Percentiles rank a stretch among this genome's conserved stretches.
Conservation (phyloP, 2,329 filamentous ascomycete species). For the Conoideocrella luteorostrata region DNA sequence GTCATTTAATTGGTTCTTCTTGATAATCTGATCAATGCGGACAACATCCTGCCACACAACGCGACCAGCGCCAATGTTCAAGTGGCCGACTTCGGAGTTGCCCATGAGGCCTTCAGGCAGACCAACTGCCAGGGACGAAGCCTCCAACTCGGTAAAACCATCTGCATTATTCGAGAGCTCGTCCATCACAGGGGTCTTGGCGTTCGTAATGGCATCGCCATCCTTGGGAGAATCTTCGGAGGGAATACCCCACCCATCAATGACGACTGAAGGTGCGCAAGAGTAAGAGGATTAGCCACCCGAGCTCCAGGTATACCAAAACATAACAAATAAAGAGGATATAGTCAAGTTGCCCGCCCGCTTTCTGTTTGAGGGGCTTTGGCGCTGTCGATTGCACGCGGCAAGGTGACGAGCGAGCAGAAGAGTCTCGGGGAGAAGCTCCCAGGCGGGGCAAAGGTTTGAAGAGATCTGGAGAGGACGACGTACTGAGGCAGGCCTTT, state of each 20-base stretch:
- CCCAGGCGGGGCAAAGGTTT: constrained; percentile 16
- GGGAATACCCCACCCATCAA: constrained; percentile 96
- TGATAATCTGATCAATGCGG: constrained; percentile 88
- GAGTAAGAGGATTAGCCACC: constrained; percentile 53
- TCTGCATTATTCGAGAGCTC: constrained; percentile 74
- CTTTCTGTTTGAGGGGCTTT: not conserved
- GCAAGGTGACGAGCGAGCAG: constrained; percentile 12
- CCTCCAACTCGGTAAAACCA: constrained; percentile 88
- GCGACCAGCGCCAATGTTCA: constrained; percentile 96
- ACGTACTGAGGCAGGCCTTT: constrained; percentile 58
- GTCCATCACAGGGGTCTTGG: constrained; percentile 93
- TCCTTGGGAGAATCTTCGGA: constrained; percentile 72
- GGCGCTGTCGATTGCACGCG: constrained; percentile 11
- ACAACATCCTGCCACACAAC: constrained; percentile 99
- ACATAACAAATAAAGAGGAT: constrained; percentile 44
- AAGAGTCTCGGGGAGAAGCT: constrained; percentile 7
- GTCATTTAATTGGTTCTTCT: constrained; percentile 72
- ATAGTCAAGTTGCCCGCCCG: constrained; percentile 22
- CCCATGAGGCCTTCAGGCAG: constrained; percentile 97
- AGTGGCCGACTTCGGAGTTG: constrained; percentile 95
- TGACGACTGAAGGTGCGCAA: constrained; percentile 67
- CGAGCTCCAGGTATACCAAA: constrained; percentile 50
- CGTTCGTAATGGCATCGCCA: constrained; percentile 92
- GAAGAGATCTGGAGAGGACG: constrained; percentile 25
- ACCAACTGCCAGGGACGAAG: constrained; percentile 91